These are phyloP conservation scores for Shiraia bambusicola DNA, from an alignment of 2,329 filamentous ascomycete species.

Conservation along the genomic window DNA sequence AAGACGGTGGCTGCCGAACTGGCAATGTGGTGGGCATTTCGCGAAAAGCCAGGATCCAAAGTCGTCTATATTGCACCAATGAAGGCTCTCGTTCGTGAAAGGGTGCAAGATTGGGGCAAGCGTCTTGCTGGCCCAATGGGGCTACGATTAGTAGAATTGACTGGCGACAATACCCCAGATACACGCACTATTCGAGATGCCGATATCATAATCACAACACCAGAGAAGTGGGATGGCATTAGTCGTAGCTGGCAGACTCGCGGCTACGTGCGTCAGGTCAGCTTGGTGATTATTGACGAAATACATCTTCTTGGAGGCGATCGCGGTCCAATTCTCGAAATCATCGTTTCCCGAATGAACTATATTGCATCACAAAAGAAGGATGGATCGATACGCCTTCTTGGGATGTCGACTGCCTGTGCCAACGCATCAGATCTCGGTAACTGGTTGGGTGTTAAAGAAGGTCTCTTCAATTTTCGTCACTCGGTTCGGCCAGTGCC, in stretches of 20 bases:
- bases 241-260: slow-evolving; percentile 98
- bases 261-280: slow-evolving; percentile 92
- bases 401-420: slow-evolving; percentile 99
- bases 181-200: slow-evolving; percentile 93
- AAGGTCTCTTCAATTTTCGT: slow-evolving; percentile 92
- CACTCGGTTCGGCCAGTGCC: slow-evolving; percentile 97
- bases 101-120: slow-evolving; percentile 90
- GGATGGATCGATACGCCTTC: slow-evolving; percentile 74
- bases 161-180: slow-evolving; percentile 96
- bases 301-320: slow-evolving; percentile 97
- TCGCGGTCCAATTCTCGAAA: slow-evolving; percentile 94
- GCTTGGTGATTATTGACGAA: slow-evolving; percentile 96
- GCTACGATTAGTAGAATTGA: slow-evolving; percentile 89
- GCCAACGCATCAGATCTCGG: slow-evolving; percentile 92
- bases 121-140: slow-evolving; percentile 81
- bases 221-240: slow-evolving; percentile 99
- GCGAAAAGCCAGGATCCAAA: slow-evolving; percentile 90
- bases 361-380: slow-evolving; percentile 96
- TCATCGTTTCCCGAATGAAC: slow-evolving; percentile 93
- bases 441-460: slow-evolving; percentile 96
- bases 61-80: slow-evolving; percentile 99
- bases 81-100: slow-evolving; percentile 96
- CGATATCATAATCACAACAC: slow-evolving; percentile 97
- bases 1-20: slow-evolving; percentile 96
- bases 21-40: slow-evolving; percentile 99